Percentiles rank a stretch among this genome's conserved stretches.
Evolutionary conservation across 2,329 filamentous ascomycete species (phyloP).

Genomic region (Tolypocladium amazonense): DNA sequence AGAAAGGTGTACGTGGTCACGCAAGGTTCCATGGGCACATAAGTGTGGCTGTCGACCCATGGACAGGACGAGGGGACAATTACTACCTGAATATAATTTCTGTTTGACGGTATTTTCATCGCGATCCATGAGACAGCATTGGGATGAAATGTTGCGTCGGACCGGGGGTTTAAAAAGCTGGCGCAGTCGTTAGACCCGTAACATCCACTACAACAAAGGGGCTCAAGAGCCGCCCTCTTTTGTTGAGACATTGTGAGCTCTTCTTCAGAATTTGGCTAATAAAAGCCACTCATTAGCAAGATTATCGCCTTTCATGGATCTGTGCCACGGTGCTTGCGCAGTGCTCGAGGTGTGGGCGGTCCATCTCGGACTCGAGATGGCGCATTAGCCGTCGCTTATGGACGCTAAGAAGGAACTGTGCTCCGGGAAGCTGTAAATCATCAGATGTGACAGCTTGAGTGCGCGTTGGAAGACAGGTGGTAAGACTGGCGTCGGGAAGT

Average conservation of each 20-base stretch:
- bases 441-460: background rate
- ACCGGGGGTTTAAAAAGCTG: background rate
- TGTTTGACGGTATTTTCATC: background rate
- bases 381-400: background rate
- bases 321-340: background rate
- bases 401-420: background rate
- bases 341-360: background rate
- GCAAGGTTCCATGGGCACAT: background rate
- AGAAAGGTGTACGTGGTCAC: background rate
- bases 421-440: too few species aligned
- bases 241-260: background rate
- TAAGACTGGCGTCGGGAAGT: too few species aligned
- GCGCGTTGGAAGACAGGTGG: background rate
- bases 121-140: background rate
- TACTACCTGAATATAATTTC: background rate
- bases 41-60: background rate
- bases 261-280: background rate
- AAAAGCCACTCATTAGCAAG: background rate
- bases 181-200: background rate
- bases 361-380: background rate
- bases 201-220: background rate
- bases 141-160: background rate
- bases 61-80: too few species aligned
- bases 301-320: background rate
- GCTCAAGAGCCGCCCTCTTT: background rate